Conservation (phyloP, 176 grass and related monocot genomes). For the Elymus sibiricus region DNA sequence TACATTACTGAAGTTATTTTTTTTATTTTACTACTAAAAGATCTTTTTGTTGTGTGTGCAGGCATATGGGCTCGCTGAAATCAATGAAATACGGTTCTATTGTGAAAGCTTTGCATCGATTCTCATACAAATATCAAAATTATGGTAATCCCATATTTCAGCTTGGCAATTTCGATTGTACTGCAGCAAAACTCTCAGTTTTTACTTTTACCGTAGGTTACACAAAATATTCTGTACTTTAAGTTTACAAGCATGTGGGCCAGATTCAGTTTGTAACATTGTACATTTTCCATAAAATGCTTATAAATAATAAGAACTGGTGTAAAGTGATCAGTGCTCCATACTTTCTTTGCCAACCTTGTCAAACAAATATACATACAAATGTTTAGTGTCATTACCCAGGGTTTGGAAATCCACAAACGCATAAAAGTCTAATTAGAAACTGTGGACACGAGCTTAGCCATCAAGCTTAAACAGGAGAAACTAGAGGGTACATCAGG, state of each 20-base stretch:
- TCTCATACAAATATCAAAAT: slow-evolving; percentile 76
- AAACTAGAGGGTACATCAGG: neutral
- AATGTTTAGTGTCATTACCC: neutral
- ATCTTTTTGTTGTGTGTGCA: slow-evolving; percentile 17
- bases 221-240: neutral
- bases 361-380: neutral
- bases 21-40: neutral
- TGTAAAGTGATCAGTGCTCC: neutral
- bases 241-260: neutral
- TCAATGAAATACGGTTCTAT: slow-evolving; percentile 55
- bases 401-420: neutral
- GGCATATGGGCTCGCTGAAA: slow-evolving; percentile 61
- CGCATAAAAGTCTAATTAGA: neutral
- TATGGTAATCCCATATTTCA: slow-evolving; percentile 40
- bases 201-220: neutral
- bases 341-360: neutral
- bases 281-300: neutral
- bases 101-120: slow-evolving; percentile 56
- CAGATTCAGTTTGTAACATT: neutral
- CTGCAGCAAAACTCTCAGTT: neutral
- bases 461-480: neutral
- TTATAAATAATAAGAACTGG: neutral
- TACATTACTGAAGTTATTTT: neutral
- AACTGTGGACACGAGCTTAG: neutral
- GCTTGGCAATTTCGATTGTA: neutral